These are phyloP conservation scores for Rhynchospora breviuscula DNA, from an alignment of 176 grass and related monocot genomes.

Conservation along the genomic window DNA sequence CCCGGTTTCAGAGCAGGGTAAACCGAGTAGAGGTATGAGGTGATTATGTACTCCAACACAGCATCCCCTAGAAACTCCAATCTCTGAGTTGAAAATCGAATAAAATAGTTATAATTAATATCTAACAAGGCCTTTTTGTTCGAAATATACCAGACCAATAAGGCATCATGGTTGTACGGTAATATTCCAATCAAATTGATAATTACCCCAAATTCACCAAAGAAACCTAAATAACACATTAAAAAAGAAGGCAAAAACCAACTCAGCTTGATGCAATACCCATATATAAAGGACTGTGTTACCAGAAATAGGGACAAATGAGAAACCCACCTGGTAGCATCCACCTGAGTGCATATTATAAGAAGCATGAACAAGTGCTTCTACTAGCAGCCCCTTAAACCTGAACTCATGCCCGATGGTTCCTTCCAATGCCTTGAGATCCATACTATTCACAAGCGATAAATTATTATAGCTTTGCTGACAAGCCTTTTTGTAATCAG, in stretches of 20 bases:
- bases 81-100: slow-evolving; percentile 56
- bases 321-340: slow-evolving; percentile 74
- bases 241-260: not conserved
- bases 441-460: slow-evolving; percentile 37
- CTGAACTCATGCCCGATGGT: slow-evolving; percentile 57
- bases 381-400: slow-evolving; percentile 64
- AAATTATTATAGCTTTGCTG: slow-evolving; percentile 56
- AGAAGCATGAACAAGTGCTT: slow-evolving; percentile 80
- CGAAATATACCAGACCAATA: not conserved
- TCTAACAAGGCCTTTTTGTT: not conserved
- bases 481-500: slow-evolving; percentile 49
- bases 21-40: slow-evolving; percentile 76
- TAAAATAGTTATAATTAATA: slow-evolving; percentile 24
- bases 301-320: slow-evolving; percentile 1
- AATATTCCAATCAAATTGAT: not conserved
- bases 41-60: slow-evolving; percentile 95
- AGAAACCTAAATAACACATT: not conserved
- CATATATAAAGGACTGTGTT: slow-evolving; percentile 10
- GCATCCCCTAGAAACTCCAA: slow-evolving; percentile 97
- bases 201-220: not conserved
- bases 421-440: slow-evolving; percentile 61
- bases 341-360: slow-evolving; percentile 78
- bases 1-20: slow-evolving; percentile 90
- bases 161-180: not conserved
- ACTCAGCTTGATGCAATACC: not conserved